These are phyloP conservation scores for Camellia japonica DNA, from an alignment of 148 eudicot species.

Conservation along the genomic window DNA sequence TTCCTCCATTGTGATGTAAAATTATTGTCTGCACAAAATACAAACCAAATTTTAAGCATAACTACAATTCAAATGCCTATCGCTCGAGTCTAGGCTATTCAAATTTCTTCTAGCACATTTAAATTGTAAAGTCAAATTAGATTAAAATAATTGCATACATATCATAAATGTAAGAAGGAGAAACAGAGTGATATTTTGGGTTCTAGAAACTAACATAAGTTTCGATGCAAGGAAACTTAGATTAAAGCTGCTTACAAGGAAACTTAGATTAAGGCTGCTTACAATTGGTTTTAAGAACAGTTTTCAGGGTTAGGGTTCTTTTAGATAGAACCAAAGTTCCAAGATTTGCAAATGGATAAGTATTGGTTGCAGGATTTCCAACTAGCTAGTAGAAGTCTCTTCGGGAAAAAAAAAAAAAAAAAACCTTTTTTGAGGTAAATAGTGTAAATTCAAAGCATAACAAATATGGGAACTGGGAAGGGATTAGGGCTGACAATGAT, in stretches of 20 bases:
- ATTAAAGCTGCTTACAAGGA: background rate
- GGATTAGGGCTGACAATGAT: background rate
- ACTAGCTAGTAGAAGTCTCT: background rate
- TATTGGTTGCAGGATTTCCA: background rate
- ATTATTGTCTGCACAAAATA: conserved; percentile 57
- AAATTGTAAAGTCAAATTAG: no score
- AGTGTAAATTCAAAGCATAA: background rate
- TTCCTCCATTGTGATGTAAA: conserved; percentile 43
- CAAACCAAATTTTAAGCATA: conserved; percentile 1
- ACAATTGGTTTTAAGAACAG: background rate
- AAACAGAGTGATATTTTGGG: background rate
- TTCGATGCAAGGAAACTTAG: background rate
- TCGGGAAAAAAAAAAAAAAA: no score
- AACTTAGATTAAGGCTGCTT: background rate
- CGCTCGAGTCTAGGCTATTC: background rate
- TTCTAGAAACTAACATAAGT: background rate
- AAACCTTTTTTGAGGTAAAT: background rate
- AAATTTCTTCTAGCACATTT: background rate
- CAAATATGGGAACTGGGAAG: background rate
- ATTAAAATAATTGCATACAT: background rate
- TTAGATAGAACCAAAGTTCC: background rate
- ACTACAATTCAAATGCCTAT: background rate
- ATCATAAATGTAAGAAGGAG: background rate
- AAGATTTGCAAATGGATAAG: background rate
- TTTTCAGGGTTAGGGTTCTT: background rate